Evolutionary conservation across 768 basidiomycete species (phyloP).

Genomic region (Leccinum uliginosum): DNA sequence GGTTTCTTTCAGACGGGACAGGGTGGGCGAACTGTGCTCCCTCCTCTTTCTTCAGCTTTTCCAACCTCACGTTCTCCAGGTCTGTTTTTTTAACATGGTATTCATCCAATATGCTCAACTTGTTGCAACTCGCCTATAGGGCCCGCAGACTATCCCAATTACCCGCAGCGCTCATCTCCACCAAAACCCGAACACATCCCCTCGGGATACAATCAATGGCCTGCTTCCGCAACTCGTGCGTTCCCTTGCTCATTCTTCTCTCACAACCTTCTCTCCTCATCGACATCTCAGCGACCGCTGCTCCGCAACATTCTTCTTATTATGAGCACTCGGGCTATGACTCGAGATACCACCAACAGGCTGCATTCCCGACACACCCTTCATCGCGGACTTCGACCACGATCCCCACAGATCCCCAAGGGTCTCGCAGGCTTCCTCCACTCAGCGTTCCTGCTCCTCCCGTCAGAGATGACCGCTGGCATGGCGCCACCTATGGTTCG

Average conservation of each 20-base stretch:
- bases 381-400: slow-evolving; percentile 47
- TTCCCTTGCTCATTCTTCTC: slow-evolving; percentile 19
- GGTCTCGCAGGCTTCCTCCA: slow-evolving; percentile 58
- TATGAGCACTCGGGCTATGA: slow-evolving; percentile 61
- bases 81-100: slow-evolving; percentile 61
- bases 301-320: slow-evolving; percentile 45
- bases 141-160: slow-evolving; percentile 55
- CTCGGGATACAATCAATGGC: slow-evolving; percentile 46
- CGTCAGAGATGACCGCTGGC: slow-evolving; percentile 50
- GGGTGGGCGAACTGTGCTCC: slow-evolving; percentile 87
- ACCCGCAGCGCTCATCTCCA: slow-evolving; percentile 61
- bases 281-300: slow-evolving; percentile 30
- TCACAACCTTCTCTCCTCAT: neutral
- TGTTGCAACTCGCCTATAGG: slow-evolving; percentile 52
- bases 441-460: slow-evolving; percentile 39
- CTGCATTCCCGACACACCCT: slow-evolving; percentile 42
- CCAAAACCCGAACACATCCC: slow-evolving; percentile 55
- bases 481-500: slow-evolving; percentile 35
- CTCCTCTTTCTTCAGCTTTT: slow-evolving; percentile 80
- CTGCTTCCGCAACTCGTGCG: slow-evolving; percentile 30
- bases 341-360: slow-evolving; percentile 38
- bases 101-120: slow-evolving; percentile 55
- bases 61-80: slow-evolving; percentile 89
- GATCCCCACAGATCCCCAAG: slow-evolving; percentile 43
- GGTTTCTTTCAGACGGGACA: slow-evolving; percentile 74